Evolutionary conservation across 176 grass and related monocot species (phyloP), one percentile per base, ranked within the genome.

Genomic region (Eleusine coracana): DNA sequence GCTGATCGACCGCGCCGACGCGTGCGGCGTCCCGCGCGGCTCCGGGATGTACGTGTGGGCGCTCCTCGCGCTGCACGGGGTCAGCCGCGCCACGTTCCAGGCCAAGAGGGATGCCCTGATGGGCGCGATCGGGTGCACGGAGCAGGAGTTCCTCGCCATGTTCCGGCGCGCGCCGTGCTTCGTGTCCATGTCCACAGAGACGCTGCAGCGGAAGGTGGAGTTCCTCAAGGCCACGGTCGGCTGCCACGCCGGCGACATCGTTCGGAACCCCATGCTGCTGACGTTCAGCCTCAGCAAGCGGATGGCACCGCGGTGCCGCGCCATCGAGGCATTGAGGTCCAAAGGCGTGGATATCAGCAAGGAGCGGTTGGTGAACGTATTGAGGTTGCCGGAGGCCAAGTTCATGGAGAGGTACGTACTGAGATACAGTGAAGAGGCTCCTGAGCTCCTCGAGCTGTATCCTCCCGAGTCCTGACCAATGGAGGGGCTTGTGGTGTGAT

Each of bases 271-370:
- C 29, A 28, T 31, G 29, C 6, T 97, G 41, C 65, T 97, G 27
- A 67, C 51, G 2, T 71, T 59, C 39, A 91, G 89, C 70, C 76
- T 97, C 60, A 52, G 83, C 70, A 90, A 89, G 75, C 80, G 91
- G 82, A 66, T 92, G 59, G 56, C 82, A 0, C 94, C 87, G 15
- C 86, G 89, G 21, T 73, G 60, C 77, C 70, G 50, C 20, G 87
- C 51, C 18, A 15, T 73, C 7, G 76, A 90, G 31, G 38, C 56
- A 9, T 11, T 97, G 49, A 72, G 45, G 55, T 86, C 76, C 14
- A 92, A 63, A 68, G 80, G 85, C 1, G 27, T 92, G 15, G 82
- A 66, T 59, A 23, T 73, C 21, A 5, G 27, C 18, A 69, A 54
- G 11, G 5, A 16, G 64, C 36, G 7, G 6, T 16, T 85, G 20